A percentile compares a stretch with the other conserved stretches of the same genome.
These are phyloP conservation scores for Aquilaria yunnanensis DNA, from an alignment of 345 rosid genomes.

Conservation along the genomic window DNA sequence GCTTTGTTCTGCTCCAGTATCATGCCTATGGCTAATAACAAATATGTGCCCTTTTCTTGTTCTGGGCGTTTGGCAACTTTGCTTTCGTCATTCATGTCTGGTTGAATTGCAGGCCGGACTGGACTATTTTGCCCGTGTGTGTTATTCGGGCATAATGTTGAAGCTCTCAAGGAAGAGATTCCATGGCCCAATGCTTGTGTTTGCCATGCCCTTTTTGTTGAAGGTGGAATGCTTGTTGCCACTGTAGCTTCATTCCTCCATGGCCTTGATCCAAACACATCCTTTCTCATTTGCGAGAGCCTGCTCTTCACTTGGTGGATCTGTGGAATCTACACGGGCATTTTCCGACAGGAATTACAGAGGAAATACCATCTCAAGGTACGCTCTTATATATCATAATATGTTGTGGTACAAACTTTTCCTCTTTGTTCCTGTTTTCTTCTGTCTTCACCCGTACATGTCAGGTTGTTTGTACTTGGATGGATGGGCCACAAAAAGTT, in stretches of 20 bases:
- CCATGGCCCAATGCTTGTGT: slow-evolving; percentile 78
- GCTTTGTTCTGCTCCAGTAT: too few relatives aligned
- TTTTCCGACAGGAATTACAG: slow-evolving; percentile 73
- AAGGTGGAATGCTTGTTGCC: slow-evolving; percentile 80
- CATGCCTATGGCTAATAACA: too few relatives aligned
- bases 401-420: not conserved
- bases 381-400: not conserved
- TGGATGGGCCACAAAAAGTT: not conserved
- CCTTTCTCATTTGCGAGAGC: slow-evolving; percentile 67
- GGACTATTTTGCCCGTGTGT: slow-evolving; percentile 83
- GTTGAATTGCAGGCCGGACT: slow-evolving; percentile 45
- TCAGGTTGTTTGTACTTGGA: not conserved
- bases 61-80: too few relatives aligned
- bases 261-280: slow-evolving; percentile 78
- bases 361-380: slow-evolving; percentile 92
- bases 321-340: slow-evolving; percentile 77
- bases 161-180: slow-evolving; percentile 58
- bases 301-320: slow-evolving; percentile 86
- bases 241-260: slow-evolving; percentile 56
- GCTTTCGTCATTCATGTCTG: not conserved
- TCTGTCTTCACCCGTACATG: not conserved
- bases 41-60: too few relatives aligned
- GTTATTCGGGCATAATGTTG: slow-evolving; percentile 71
- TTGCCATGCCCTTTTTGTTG: slow-evolving; percentile 78
- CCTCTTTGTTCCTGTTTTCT: not conserved